phyloP scores from a whole-genome alignment of 768 basidiomycete species.

The Amanita rubescens region DNA sequence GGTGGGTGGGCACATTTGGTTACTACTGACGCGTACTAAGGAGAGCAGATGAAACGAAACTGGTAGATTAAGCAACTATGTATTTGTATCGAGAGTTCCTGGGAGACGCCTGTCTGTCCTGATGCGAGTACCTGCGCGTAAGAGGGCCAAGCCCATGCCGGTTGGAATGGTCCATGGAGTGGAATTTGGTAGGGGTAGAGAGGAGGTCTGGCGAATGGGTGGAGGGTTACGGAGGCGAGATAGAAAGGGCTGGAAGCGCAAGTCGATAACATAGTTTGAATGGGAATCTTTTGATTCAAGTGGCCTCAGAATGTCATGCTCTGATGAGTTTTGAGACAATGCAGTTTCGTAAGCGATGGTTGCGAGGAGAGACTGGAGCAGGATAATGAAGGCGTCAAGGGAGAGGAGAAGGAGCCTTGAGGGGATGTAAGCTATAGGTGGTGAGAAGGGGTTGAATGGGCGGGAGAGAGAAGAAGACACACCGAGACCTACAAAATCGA shows the following conservation, averaged over 20 bases:
- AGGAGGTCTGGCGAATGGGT: slow-evolving; percentile 26
- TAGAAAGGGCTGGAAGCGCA: slow-evolving; percentile 47
- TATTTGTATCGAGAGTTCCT: slow-evolving; percentile 25
- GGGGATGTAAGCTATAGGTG: slow-evolving; percentile 43
- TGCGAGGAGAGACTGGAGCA: slow-evolving; percentile 58
- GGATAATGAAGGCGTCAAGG: slow-evolving; percentile 61
- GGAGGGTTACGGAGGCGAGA: slow-evolving; percentile 51
- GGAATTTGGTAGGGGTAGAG: slow-evolving; percentile 56
- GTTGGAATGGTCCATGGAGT: slow-evolving; percentile 44
- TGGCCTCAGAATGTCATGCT: slow-evolving; percentile 32
- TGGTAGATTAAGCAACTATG: slow-evolving; percentile 21
- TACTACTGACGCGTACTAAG: not conserved
- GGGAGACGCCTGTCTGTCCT: slow-evolving; percentile 28
- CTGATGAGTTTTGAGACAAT: slow-evolving; percentile 30
- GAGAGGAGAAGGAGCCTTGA: slow-evolving; percentile 57
- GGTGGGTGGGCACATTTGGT: slow-evolving; percentile 45
- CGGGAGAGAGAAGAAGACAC: slow-evolving; percentile 18
- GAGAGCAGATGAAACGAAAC: slow-evolving; percentile 25
- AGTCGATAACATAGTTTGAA: slow-evolving; percentile 51
- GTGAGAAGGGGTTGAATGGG: slow-evolving; percentile 1
- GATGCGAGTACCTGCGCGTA: slow-evolving; percentile 40
- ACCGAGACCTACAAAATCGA: slow-evolving; percentile 81
- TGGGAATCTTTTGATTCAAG: slow-evolving; percentile 15
- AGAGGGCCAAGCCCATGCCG: slow-evolving; percentile 39
- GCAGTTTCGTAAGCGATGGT: slow-evolving; percentile 63